phyloP scores from a whole-genome alignment of 1,139 yeast genomes.

The Suhomyces anneliseae region DNA sequence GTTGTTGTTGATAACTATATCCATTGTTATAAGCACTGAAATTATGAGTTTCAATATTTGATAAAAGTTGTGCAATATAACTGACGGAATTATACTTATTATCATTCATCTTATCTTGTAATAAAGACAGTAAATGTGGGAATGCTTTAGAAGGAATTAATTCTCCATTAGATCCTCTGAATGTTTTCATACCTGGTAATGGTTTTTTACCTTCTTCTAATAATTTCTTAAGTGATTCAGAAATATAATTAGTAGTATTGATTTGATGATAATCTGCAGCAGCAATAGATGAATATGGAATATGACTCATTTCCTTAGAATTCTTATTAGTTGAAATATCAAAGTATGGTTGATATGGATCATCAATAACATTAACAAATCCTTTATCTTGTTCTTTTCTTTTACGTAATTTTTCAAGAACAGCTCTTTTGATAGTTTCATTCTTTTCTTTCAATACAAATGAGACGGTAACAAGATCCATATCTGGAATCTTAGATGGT shows the following conservation, averaged over 20 bases:
- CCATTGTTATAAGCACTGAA: slow-evolving; percentile 49
- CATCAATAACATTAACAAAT: slow-evolving; percentile 85
- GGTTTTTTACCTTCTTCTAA: slow-evolving; percentile 43
- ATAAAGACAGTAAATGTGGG: slow-evolving; percentile 41
- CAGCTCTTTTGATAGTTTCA: slow-evolving; percentile 75
- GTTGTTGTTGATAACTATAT: slow-evolving; percentile 30
- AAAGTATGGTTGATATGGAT: slow-evolving; percentile 85
- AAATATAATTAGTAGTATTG: slow-evolving; percentile 57
- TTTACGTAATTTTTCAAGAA: slow-evolving; percentile 75
- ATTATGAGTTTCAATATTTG: slow-evolving; percentile 47
- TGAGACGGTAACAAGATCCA: slow-evolving; percentile 83
- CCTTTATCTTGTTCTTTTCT: slow-evolving; percentile 70
- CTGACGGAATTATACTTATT: slow-evolving; percentile 28
- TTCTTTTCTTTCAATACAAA: slow-evolving; percentile 74
- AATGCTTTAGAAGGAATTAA: slow-evolving; percentile 44
- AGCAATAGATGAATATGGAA: slow-evolving; percentile 77
- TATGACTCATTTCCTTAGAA: slow-evolving; percentile 55
- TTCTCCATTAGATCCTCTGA: slow-evolving; percentile 48
- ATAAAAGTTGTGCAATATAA: slow-evolving; percentile 43
- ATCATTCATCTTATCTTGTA: slow-evolving; percentile 30
- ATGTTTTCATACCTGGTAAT: slow-evolving; percentile 45
- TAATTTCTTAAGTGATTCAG: slow-evolving; percentile 39
- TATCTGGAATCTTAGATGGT: slow-evolving; percentile 88
- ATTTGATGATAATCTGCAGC: slow-evolving; percentile 74
- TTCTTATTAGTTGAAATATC: slow-evolving; percentile 60